A percentile compares a stretch with the other conserved stretches of the same genome.
Conservation (phyloP, 2,329 filamentous ascomycete species). For the Diaporthe capsici region DNA sequence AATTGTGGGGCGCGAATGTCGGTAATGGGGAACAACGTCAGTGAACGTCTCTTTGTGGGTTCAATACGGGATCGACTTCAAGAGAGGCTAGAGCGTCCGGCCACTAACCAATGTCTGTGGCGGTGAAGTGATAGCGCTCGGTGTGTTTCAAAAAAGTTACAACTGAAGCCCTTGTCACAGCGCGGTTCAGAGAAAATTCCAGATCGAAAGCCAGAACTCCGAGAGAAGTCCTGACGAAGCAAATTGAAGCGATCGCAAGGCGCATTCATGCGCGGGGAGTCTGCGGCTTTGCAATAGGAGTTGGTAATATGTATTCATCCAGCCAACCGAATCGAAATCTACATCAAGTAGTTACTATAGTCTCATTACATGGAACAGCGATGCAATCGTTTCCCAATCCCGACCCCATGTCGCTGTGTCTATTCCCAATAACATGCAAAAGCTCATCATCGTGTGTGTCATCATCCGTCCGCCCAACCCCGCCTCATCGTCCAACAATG, state of each 20-base stretch:
- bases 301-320: slow-evolving; percentile 25
- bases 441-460: slow-evolving; percentile 10
- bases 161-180: background rate
- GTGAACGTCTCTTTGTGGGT: background rate
- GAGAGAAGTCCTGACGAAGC: slow-evolving; percentile 15
- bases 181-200: background rate
- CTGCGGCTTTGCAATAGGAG: background rate
- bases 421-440: slow-evolving; percentile 28
- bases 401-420: slow-evolving; percentile 16
- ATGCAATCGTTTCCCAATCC: background rate
- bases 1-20: slow-evolving; percentile 15
- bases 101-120: background rate
- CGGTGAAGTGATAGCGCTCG: background rate
- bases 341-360: slow-evolving; percentile 25
- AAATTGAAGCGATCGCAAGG: background rate
- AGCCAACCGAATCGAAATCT: slow-evolving; percentile 30
- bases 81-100: slow-evolving; percentile 15
- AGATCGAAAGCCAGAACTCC: slow-evolving; percentile 10
- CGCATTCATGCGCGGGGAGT: background rate
- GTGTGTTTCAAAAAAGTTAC: slow-evolving; percentile 29
- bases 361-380: slow-evolving; percentile 26
- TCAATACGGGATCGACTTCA: slow-evolving; percentile 18
- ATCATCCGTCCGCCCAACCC: background rate
- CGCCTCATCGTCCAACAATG: background rate
- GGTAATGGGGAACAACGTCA: background rate